Evolutionary conservation across 768 basidiomycete species (phyloP).

Genomic region (Termitomyces sp.): DNA sequence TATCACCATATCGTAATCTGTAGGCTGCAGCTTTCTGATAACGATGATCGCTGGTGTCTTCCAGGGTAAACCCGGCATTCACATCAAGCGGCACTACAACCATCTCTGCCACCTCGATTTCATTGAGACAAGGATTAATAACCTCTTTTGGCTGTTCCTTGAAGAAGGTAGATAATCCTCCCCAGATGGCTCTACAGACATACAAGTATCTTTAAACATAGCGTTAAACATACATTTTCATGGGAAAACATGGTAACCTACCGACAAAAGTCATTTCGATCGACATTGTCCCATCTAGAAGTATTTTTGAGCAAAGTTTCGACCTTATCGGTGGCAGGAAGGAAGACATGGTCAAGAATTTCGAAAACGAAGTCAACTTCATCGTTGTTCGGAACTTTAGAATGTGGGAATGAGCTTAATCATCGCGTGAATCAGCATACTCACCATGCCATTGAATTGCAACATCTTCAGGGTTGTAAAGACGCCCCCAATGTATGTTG

Average conservation of each 20-base stretch:
- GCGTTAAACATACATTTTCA: not conserved
- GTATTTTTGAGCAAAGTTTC: slow-evolving; percentile 54
- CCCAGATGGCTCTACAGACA: slow-evolving; percentile 70
- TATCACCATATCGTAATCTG: slow-evolving; percentile 58
- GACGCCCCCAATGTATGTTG: slow-evolving; percentile 70
- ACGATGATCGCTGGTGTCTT: slow-evolving; percentile 66
- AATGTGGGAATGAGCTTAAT: slow-evolving; percentile 7
- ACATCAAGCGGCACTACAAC: slow-evolving; percentile 62
- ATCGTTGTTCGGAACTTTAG: slow-evolving; percentile 48
- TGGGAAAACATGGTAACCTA: slow-evolving; percentile 21
- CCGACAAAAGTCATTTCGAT: slow-evolving; percentile 84
- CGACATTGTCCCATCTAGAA: slow-evolving; percentile 55
- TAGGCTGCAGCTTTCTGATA: slow-evolving; percentile 59
- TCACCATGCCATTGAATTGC: slow-evolving; percentile 85
- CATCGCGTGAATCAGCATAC: slow-evolving; percentile 7
- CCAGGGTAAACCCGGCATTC: slow-evolving; percentile 68
- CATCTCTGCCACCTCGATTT: slow-evolving; percentile 65
- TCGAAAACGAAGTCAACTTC: slow-evolving; percentile 82
- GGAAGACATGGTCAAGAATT: slow-evolving; percentile 62
- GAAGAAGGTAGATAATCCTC: slow-evolving; percentile 66
- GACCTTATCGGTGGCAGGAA: slow-evolving; percentile 62
- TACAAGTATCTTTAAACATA: slow-evolving; percentile 48
- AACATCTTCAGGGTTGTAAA: slow-evolving; percentile 75
- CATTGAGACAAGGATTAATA: slow-evolving; percentile 53
- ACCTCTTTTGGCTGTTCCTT: slow-evolving; percentile 54